Evolutionary conservation across 768 basidiomycete species (phyloP).

Genomic region (Leucocoprinus leucothites): DNA sequence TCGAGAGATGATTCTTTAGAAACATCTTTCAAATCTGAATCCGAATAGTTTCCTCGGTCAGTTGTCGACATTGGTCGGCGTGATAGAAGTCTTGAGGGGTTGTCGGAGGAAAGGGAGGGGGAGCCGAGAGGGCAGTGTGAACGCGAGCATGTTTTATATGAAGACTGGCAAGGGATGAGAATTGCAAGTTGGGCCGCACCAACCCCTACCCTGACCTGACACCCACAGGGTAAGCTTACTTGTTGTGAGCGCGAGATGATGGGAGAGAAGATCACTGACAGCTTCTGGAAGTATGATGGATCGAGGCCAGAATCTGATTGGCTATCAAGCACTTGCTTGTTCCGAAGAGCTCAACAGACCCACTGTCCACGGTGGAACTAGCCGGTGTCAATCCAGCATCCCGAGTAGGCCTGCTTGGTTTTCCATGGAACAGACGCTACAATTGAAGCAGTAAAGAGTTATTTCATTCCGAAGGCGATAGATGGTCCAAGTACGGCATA

Average conservation of each 20-base stretch:
- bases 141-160: slow-evolving; percentile 1
- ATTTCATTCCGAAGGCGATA: no score
- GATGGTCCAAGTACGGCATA: no score
- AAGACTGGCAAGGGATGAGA: background rate
- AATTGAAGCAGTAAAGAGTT: no score
- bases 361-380: no score
- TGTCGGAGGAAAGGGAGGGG: background rate
- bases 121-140: slow-evolving; percentile 3
- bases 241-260: background rate
- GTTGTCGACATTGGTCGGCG: slow-evolving; percentile 2
- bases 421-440: no score
- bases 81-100: background rate
- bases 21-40: background rate
- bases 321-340: background rate
- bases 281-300: background rate
- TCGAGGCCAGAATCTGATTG: no score
- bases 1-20: slow-evolving; percentile 10
- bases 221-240: background rate
- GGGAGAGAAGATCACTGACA: background rate
- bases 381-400: no score
- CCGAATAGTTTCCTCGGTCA: background rate
- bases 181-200: background rate
- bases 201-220: background rate
- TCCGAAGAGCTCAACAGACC: background rate
- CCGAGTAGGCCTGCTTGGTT: no score